phyloP scores from a whole-genome alignment of 2,329 filamentous ascomycete genomes.

The Dactylella cylindrospora region DNA sequence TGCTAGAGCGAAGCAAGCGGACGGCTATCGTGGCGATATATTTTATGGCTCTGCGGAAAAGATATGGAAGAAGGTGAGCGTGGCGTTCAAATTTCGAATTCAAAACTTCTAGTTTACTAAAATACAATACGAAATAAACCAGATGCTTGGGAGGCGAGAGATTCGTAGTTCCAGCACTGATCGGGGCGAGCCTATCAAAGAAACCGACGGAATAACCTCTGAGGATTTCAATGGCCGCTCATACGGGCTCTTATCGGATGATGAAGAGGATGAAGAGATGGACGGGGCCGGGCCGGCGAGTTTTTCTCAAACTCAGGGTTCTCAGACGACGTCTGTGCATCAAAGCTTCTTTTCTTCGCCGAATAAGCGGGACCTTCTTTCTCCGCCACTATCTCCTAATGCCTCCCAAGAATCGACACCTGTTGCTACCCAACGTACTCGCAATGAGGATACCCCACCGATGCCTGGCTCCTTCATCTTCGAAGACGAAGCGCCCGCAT shows the following conservation, averaged over 20 bases:
- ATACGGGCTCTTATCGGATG: conserved; percentile 36
- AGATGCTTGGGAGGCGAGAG: conserved; percentile 5
- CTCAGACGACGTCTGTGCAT: conserved; percentile 1
- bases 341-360: conserved; percentile 14
- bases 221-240: conserved; percentile 26
- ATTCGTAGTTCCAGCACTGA: too few species aligned
- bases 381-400: conserved; percentile 27
- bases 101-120: background rate
- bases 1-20: conserved; percentile 25
- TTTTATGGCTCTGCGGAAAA: conserved; percentile 42
- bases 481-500: conserved; percentile 28
- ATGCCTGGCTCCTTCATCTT: conserved; percentile 43
- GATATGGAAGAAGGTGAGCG: conserved; percentile 29
- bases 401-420: background rate
- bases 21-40: conserved; percentile 35
- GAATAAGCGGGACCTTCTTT: conserved; percentile 27
- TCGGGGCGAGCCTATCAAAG: background rate
- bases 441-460: conserved; percentile 2
- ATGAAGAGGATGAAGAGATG: conserved; percentile 28
- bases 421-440: background rate
- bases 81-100: background rate
- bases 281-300: background rate
- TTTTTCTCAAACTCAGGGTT: background rate
- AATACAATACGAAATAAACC: background rate
- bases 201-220: background rate